Conservation (phyloP, 306 rosid species). For the Rosa multiflora region DNA sequence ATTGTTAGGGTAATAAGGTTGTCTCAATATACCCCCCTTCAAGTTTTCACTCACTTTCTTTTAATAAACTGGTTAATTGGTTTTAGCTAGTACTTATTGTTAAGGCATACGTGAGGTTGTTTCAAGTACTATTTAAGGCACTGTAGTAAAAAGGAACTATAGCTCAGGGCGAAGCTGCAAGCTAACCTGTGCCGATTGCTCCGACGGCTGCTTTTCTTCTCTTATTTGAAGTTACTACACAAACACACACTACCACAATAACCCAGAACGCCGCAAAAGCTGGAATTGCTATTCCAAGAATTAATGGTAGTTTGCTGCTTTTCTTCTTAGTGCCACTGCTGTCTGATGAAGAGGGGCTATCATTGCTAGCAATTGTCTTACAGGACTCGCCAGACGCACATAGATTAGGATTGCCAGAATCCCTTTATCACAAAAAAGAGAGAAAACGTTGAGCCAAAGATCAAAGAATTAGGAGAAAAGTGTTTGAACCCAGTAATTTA, state of each 20-base stretch:
- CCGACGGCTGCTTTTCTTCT: background rate
- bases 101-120: background rate
- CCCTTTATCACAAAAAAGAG: background rate
- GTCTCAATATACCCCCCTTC: no score
- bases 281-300: constrained; percentile 20
- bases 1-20: no score
- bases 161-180: background rate
- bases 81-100: background rate
- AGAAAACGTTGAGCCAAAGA: background rate
- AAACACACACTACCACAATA: background rate
- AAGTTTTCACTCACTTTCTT: no score
- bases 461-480: background rate
- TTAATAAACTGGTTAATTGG: no score
- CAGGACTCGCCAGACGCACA: constrained; percentile 17
- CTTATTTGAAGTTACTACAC: background rate
- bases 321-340: constrained; percentile 7
- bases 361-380: background rate
- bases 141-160: background rate
- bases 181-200: constrained; percentile 11
- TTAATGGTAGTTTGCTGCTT: constrained; percentile 7
- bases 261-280: constrained; percentile 3
- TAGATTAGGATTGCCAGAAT: constrained; percentile 13
- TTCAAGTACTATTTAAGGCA: background rate
- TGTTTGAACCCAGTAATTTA: background rate
- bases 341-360: constrained; percentile 1